These are phyloP conservation scores for Cydonia oblonga DNA, from an alignment of 331 rosid genomes.

Conservation along the genomic window DNA sequence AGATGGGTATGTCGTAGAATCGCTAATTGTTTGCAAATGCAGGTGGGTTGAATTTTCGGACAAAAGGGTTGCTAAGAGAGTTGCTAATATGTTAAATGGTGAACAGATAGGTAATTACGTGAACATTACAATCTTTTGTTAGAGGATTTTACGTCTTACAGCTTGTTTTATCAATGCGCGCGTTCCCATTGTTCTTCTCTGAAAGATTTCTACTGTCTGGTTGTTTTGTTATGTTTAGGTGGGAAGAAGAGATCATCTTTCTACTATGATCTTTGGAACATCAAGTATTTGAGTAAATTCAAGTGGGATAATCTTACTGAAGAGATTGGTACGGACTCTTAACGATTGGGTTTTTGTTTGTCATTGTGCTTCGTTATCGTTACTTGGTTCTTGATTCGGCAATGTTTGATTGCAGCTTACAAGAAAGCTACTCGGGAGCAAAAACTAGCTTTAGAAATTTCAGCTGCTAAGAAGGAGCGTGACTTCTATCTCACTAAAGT, in stretches of 20 bases:
- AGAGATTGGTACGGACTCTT: slow-evolving; percentile 51
- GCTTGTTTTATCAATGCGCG: not conserved
- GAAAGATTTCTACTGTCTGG: not conserved
- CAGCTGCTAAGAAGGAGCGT: slow-evolving; percentile 81
- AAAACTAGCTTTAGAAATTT: slow-evolving; percentile 61
- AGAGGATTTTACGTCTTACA: not conserved
- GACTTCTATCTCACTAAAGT: slow-evolving; percentile 63
- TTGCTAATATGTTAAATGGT: slow-evolving; percentile 71
- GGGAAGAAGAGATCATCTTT: slow-evolving; percentile 85
- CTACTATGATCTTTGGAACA: slow-evolving; percentile 84
- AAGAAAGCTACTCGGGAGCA: slow-evolving; percentile 70
- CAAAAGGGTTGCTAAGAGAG: slow-evolving; percentile 68
- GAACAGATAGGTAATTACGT: slow-evolving; percentile 63
- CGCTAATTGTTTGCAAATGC: slow-evolving; percentile 10
- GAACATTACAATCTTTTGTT: not conserved
- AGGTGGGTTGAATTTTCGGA: slow-evolving; percentile 85
- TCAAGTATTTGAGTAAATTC: slow-evolving; percentile 84
- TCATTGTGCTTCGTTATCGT: slow-evolving; percentile 4
- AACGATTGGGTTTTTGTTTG: slow-evolving; percentile 3
- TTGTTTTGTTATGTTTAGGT: slow-evolving; percentile 33
- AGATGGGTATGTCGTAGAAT: slow-evolving; percentile 45
- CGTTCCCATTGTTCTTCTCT: not conserved
- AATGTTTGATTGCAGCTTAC: slow-evolving; percentile 37
- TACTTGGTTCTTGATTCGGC: not conserved
- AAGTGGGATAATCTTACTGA: slow-evolving; percentile 91